Conservation (phyloP, 139 green algal genomes). For the Asterochloris erici region DNA sequence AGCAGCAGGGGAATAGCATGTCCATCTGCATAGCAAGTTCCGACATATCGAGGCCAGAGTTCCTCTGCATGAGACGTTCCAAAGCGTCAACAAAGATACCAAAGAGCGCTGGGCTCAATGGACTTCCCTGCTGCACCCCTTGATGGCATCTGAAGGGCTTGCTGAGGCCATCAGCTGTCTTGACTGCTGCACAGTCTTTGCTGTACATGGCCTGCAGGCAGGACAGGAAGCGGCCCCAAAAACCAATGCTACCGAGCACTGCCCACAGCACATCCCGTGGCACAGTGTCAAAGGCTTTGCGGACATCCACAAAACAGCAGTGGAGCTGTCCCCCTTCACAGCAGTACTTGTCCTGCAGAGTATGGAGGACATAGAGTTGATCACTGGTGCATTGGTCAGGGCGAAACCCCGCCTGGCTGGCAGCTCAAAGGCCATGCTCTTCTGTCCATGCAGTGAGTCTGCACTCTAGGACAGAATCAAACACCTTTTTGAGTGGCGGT, state of each 20-base stretch:
- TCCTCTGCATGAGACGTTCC: conserved; percentile 1
- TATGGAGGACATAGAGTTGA: conserved; percentile 6
- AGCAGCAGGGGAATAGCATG: conserved; percentile 1
- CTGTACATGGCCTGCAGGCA: conserved; percentile 3
- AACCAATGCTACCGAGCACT: background rate
- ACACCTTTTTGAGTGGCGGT: conserved; percentile 4
- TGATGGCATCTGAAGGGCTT: background rate
- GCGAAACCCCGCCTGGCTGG: conserved; percentile 12
- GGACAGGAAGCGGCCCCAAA: background rate
- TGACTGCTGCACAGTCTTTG: background rate
- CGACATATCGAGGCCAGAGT: background rate
- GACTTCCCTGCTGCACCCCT: conserved; percentile 18
- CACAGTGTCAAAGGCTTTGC: conserved; percentile 20
- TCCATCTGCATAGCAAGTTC: background rate
- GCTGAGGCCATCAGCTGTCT: background rate
- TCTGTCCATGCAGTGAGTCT: conserved; percentile 9
- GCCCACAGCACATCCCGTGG: conserved; percentile 11
- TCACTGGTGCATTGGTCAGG: conserved; percentile 1
- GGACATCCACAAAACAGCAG: conserved; percentile 14
- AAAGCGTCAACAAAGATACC: conserved; percentile 7
- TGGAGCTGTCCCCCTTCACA: background rate
- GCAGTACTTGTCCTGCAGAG: background rate
- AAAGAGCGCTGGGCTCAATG: conserved; percentile 7
- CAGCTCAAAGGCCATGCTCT: background rate
- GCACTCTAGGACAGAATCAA: conserved; percentile 1